These are phyloP conservation scores for Trypanosoma congolense DNA, from an alignment of 208 protist genomes.

Conservation along the genomic window DNA sequence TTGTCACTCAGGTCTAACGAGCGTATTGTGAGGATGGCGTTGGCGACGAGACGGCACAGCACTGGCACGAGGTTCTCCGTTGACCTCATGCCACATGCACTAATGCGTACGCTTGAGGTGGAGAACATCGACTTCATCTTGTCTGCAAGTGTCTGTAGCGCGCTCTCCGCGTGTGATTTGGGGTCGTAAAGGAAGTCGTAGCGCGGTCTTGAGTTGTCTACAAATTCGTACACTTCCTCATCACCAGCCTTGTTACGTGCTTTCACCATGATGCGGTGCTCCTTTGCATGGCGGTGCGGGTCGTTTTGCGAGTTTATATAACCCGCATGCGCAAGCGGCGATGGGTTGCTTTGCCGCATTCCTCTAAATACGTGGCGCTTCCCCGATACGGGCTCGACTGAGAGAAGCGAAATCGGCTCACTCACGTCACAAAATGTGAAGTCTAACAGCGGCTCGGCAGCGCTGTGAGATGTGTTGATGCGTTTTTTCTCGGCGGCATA, in stretches of 20 bases:
- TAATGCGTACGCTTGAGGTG: conserved; percentile 64
- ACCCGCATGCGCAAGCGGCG: conserved; percentile 55
- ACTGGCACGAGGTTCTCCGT: conserved; percentile 60
- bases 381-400: conserved; percentile 38
- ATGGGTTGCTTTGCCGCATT: conserved; percentile 33
- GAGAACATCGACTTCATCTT: conserved; percentile 38
- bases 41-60: conserved; percentile 63
- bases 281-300: conserved; percentile 23
- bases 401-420: conserved; percentile 40
- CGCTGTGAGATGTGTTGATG: conserved; percentile 13
- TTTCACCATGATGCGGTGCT: conserved; percentile 66
- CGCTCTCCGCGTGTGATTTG: conserved; percentile 3
- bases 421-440: conserved; percentile 23
- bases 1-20: conserved; percentile 83
- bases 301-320: conserved; percentile 75
- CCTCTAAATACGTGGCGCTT: conserved; percentile 27
- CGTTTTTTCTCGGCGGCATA: conserved; percentile 32
- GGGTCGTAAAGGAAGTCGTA: conserved; percentile 33
- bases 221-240: conserved; percentile 88
- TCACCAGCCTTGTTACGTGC: conserved; percentile 82
- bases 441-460: conserved; percentile 22
- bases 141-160: conserved; percentile 11
- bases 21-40: conserved; percentile 63
- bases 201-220: conserved; percentile 27
- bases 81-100: conserved; percentile 46